Evolutionary conservation across 345 rosid genomes (phyloP), one percentile per base, ranked within the genome.

Genomic region (Rhodomyrtus tomentosa): DNA sequence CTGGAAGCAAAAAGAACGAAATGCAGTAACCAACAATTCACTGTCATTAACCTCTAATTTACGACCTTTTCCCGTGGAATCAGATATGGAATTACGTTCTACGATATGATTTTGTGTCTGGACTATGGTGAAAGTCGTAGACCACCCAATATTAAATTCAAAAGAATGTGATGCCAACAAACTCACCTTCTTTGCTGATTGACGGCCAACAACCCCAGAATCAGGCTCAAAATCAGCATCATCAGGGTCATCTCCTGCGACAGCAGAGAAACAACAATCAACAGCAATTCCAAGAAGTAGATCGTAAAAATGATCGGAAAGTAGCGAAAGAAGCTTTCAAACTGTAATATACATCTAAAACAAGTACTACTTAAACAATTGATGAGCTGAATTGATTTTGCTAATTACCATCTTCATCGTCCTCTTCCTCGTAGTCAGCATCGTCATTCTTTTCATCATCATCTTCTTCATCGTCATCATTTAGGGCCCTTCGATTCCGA

Each of bases 161-260:
- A 84, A 50, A 45, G 48, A 55, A 9, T 54, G 62, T 36, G 2
- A 85, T 14, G 15, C 53, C 84, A 62, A 27, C 51, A 80, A 80
- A 62, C 58, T 86, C 83, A 98, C 99, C 99, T 96, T 93, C 83
- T 85, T 89, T 81, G 88, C 90, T 49, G 87, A 51, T 58, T 83
- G 91, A 84, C 83, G 88, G 56, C 91, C 88, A 25, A 88, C 81
- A 81, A 73, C 91, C 85, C 90, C 93, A 85, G 88, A 88, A 84
- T 94, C 92, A 81, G 99, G 99, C 89, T 96, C 98, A 89, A 98
- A 98, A 87, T 98, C 99, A 32, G 92, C 98, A 89, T 98, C 99
- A 87, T 95, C 96, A 72, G 99, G 99, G 91, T 98, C 99, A 92
- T 98, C 99, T 88, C 90, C 99, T 96, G 95, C 89, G 85, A 86